Percentiles rank a stretch among this genome's conserved stretches.
phyloP scores from a whole-genome alignment of 148 eudicot species.

The Talinum fruticosum region DNA sequence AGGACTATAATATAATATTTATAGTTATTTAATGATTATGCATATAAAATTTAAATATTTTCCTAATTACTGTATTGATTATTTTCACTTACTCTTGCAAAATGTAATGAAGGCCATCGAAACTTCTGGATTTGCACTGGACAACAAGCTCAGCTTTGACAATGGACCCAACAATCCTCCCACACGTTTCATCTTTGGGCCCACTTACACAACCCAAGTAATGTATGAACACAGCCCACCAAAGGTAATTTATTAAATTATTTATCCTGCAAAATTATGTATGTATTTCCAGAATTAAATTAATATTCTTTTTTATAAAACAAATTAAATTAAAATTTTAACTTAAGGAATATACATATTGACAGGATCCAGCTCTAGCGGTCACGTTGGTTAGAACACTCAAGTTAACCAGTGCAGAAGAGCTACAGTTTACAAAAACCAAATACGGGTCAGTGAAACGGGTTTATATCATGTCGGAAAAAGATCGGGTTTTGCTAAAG shows the following conservation, averaged over 20 bases:
- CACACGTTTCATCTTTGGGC: conserved; percentile 22
- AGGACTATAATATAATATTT: too few species aligned
- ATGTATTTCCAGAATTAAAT: too few species aligned
- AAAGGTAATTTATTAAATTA: not conserved
- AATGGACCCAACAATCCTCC: conserved; percentile 23
- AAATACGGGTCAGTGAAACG: conserved; percentile 9
- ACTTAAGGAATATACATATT: too few species aligned
- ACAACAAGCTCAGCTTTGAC: conserved; percentile 19
- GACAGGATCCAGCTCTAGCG: conserved; percentile 21
- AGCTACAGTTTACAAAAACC: not conserved
- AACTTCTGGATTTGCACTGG: conserved; percentile 4
- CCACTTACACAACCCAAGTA: conserved; percentile 16
- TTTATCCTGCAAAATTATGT: too few species aligned
- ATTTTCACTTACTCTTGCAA: not conserved
- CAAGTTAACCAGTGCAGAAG: conserved; percentile 2
- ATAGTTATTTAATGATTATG: too few species aligned
- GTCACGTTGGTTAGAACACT: conserved; percentile 8
- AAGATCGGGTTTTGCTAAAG: conserved; percentile 1
- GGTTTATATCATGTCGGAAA: conserved; percentile 13
- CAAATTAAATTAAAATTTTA: too few species aligned
- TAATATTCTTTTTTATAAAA: too few species aligned
- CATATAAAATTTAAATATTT: too few species aligned
- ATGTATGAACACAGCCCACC: conserved; percentile 6
- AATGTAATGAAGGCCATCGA: conserved; percentile 1
- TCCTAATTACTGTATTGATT: too few species aligned